Evolutionary conservation across 441 rosid genomes (phyloP).

Genomic region (Kokia cookei): DNA sequence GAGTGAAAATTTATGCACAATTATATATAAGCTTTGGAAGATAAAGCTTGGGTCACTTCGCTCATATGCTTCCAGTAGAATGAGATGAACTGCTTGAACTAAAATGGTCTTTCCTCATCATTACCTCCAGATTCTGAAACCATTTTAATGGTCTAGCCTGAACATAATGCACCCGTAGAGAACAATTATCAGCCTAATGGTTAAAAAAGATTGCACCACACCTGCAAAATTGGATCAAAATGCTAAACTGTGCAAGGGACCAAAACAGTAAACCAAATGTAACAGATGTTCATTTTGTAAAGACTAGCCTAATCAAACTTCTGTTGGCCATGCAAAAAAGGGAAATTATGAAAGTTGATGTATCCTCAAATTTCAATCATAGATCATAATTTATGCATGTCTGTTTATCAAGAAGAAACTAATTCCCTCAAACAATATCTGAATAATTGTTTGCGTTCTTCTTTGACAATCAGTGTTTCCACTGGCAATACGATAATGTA

Average conservation of each 20-base stretch:
- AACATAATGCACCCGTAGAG: not conserved
- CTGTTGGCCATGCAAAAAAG: not conserved
- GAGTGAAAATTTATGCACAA: conserved; percentile 9
- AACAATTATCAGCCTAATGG: not conserved
- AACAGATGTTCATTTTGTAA: not conserved
- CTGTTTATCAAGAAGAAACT: not conserved
- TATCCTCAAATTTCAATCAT: not conserved
- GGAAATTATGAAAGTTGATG: not conserved
- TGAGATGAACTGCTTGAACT: conserved; percentile 46
- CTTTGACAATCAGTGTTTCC: not conserved
- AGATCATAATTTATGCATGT: not conserved
- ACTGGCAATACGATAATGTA: not conserved
- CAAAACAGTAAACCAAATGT: not conserved
- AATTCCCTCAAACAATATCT: not conserved
- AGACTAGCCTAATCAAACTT: not conserved
- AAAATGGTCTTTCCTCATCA: conserved; percentile 57
- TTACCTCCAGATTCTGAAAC: conserved; percentile 60
- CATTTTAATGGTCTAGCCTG: conserved; percentile 76
- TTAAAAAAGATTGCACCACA: conserved; percentile 4
- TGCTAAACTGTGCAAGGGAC: not conserved
- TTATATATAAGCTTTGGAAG: not conserved
- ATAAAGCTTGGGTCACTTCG: not conserved
- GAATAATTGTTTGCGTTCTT: not conserved
- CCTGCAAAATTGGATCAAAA: not conserved
- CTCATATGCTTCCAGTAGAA: conserved; percentile 33